Conservation (phyloP, 257 asterid genomes). For the Voacanga thouarsii region DNA sequence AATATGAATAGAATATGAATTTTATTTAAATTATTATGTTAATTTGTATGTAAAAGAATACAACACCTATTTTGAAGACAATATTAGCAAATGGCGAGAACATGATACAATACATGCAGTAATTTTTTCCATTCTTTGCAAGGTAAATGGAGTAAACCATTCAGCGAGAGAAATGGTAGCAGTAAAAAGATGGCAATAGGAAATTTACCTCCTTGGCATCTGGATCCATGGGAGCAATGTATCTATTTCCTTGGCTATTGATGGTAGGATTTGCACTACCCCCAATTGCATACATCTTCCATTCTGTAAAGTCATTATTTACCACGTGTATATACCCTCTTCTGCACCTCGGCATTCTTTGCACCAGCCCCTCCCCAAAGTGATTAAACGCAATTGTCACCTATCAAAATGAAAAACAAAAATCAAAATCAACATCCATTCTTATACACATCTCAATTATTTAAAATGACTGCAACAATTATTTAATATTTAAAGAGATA, state of each 20-base stretch:
- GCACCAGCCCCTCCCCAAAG: constrained; percentile 39
- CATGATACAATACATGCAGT: too few species aligned
- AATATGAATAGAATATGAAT: too few species aligned
- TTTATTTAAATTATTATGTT: too few species aligned
- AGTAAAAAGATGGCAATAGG: background rate
- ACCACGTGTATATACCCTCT: constrained; percentile 43
- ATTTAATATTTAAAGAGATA: too few species aligned
- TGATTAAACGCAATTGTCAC: constrained; percentile 46
- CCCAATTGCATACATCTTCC: constrained; percentile 45
- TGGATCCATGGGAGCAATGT: constrained; percentile 38
- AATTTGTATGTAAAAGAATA: too few species aligned
- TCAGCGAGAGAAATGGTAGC: background rate
- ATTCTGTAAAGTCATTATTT: constrained; percentile 41
- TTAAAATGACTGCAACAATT: too few species aligned
- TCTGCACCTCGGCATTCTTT: constrained; percentile 48
- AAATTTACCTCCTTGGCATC: constrained; percentile 36
- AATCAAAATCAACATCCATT: too few species aligned
- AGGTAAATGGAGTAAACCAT: background rate
- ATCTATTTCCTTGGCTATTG: constrained; percentile 41
- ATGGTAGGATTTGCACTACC: constrained; percentile 46
- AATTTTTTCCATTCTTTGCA: too few species aligned
- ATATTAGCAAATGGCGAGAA: too few species aligned
- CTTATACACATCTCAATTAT: too few species aligned
- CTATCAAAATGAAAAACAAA: background rate
- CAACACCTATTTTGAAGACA: too few species aligned